Conservation (phyloP, 2,329 filamentous ascomycete species). For the Xylariaceae sp. region DNA sequence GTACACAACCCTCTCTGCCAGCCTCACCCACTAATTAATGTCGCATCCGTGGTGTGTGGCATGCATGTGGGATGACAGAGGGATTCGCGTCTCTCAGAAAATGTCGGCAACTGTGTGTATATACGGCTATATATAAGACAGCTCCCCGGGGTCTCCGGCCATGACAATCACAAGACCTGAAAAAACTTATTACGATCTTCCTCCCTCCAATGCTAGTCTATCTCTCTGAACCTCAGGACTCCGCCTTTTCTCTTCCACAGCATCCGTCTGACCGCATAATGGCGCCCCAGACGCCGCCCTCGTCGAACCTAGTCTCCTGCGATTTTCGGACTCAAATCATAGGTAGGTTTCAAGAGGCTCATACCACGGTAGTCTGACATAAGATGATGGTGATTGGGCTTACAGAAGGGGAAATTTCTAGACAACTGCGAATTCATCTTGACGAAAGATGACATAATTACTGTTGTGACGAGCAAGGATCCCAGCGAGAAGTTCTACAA, state of each 20-base stretch:
- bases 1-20: too few relatives aligned
- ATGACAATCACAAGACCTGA: conserved; percentile 1
- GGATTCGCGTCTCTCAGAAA: too few relatives aligned
- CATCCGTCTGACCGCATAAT: conserved; percentile 16
- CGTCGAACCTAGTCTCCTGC: conserved; percentile 13
- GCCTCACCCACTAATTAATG: too few relatives aligned
- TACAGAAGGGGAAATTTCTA: conserved; percentile 10
- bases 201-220: conserved; percentile 25
- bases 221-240: conserved; percentile 14
- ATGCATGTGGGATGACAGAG: conserved; percentile 3
- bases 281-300: conserved; percentile 11
- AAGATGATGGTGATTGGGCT: conserved; percentile 4
- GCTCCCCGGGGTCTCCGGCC: conserved; percentile 1
- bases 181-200: conserved; percentile 4
- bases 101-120: too few relatives aligned
- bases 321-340: conserved; percentile 26
- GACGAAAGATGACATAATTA: conserved; percentile 23
- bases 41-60: too few relatives aligned
- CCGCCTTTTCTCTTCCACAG: conserved; percentile 8
- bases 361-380: conserved; percentile 1
- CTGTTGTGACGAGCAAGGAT: conserved; percentile 24
- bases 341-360: conserved; percentile 24
- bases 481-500: conserved; percentile 19
- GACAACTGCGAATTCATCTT: conserved; percentile 32
- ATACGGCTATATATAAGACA: conserved; percentile 24